Evolutionary conservation across 495 filamentous ascomycete genomes (phyloP).

Genomic region (Aspergillus nidulans): DNA sequence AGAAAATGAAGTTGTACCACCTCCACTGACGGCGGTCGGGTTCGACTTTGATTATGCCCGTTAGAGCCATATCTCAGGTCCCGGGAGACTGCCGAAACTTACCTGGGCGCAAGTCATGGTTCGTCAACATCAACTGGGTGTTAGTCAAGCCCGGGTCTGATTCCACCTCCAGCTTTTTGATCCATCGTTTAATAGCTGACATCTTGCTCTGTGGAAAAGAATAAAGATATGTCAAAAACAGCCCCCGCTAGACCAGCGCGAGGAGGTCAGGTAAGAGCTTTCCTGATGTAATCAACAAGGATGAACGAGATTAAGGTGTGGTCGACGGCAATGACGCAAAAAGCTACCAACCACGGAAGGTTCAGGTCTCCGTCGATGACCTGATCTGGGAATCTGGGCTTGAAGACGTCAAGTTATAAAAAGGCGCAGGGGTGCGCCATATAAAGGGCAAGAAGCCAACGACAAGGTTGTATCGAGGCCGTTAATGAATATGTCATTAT

Average conservation of each 20-base stretch:
- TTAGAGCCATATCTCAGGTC: not conserved
- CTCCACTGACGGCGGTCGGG: conserved; percentile 82
- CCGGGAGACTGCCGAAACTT: conserved; percentile 15
- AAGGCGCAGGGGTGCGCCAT: not conserved
- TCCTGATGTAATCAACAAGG: conserved; percentile 5
- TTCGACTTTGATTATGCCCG: conserved; percentile 61
- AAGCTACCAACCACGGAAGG: not conserved
- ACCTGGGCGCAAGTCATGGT: conserved; percentile 84
- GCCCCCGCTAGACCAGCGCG: not conserved
- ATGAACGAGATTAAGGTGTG: conserved; percentile 1
- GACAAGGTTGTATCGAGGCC: not conserved
- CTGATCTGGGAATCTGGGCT: not conserved
- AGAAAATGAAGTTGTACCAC: conserved; percentile 82
- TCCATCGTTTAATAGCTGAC: conserved; percentile 27
- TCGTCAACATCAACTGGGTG: conserved; percentile 85
- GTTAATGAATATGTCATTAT: not conserved
- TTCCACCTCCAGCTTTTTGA: conserved; percentile 62
- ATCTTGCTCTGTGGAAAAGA: conserved; percentile 15
- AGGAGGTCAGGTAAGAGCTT: not conserved
- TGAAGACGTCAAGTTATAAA: not conserved
- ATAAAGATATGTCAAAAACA: not conserved
- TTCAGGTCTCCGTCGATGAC: not conserved
- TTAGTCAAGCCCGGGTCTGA: conserved; percentile 75
- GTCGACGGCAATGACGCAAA: conserved; percentile 4
- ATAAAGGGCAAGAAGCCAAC: not conserved